These are phyloP conservation scores for Truncatella angustata DNA, from an alignment of 2,329 filamentous ascomycete genomes.

Conservation along the genomic window DNA sequence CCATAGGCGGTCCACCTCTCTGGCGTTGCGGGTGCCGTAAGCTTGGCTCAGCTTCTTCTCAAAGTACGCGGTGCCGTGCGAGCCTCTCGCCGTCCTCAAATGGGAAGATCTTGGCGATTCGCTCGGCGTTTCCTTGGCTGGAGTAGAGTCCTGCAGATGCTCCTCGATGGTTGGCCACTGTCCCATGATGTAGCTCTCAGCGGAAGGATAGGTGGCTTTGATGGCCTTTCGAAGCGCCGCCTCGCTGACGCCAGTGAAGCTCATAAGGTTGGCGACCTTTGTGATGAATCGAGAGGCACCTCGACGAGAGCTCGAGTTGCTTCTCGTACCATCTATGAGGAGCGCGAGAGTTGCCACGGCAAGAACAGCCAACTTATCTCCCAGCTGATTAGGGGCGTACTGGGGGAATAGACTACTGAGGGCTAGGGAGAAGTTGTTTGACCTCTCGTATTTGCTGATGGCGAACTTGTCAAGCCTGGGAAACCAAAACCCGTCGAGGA, in stretches of 20 bases:
- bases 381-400: constrained; percentile 23
- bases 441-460: constrained; percentile 16
- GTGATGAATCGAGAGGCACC: constrained; percentile 23
- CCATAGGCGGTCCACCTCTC: constrained; percentile 25
- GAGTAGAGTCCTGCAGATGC: constrained; percentile 13
- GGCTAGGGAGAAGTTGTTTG: constrained; percentile 24
- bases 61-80: constrained; percentile 7
- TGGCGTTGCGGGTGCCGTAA: constrained; percentile 13
- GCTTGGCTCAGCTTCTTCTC: constrained; percentile 16
- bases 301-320: constrained; percentile 16
- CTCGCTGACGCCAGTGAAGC: constrained; percentile 17
- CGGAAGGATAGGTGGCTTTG: constrained; percentile 15
- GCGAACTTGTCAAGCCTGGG: constrained; percentile 21
- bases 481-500: constrained; percentile 28
- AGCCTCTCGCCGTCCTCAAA: neutral
- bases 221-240: constrained; percentile 15
- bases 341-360: constrained; percentile 38
- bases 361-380: constrained; percentile 26
- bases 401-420: constrained; percentile 34
- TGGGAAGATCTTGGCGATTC: neutral
- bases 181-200: constrained; percentile 23
- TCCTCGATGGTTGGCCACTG: constrained; percentile 25
- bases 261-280: constrained; percentile 23
- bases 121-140: neutral
- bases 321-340: constrained; percentile 30